Base-by-base conservation (phyloP, 148 eudicot species). In the Vaccinium myrtillus region DNA sequence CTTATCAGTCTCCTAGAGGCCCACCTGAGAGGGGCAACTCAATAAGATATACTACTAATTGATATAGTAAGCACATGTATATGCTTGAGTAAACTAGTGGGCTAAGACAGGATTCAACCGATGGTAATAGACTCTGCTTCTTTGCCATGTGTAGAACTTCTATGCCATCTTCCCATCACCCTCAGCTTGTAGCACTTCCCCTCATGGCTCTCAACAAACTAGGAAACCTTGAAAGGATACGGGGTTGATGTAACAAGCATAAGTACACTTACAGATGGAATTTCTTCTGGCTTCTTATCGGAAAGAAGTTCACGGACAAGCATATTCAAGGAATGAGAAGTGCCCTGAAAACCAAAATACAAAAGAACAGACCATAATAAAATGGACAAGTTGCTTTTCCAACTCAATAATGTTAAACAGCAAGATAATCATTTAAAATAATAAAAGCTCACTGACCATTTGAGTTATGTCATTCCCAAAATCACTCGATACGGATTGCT, bases 271-370 rank as follows among this genome's bases (percentile, higher is more conserved):
- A 95, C 98, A 77, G 27, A 36, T 46, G 99, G 98, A 80, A 95
- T 90, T 83, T 96, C 97, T 67, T 95, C 98, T 87, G 84, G 92
- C 85, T 90, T 95, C 90, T 89, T 95, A 87, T 93, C 98, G 14
- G 79, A 82, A 78, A 96, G 93, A 88, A 96, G 91, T 71, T 92
- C 87, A 50, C 88, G 94, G 83, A 96, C 91, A 86, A 96, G 90
- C 88, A 84, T 53, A 81, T 87, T 89, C 83, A 96, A 89, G 78
- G 93, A 90, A 75, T 67, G 85, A 50, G 90, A 86, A 55, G 79
- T 86, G 83, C 82, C 90, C 99, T 94, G 93, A 49, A 83, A 65
- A 77, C 23, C 49, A 74, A 83, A 83, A 84, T 67, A 27, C 36
- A 16, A 67, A 67, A 25, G 36, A 25, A 27, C 11, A 67, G 16